Base-by-base conservation (phyloP, 192 early-diverging fungal genomes). In the Coemansia sp. region DNA sequence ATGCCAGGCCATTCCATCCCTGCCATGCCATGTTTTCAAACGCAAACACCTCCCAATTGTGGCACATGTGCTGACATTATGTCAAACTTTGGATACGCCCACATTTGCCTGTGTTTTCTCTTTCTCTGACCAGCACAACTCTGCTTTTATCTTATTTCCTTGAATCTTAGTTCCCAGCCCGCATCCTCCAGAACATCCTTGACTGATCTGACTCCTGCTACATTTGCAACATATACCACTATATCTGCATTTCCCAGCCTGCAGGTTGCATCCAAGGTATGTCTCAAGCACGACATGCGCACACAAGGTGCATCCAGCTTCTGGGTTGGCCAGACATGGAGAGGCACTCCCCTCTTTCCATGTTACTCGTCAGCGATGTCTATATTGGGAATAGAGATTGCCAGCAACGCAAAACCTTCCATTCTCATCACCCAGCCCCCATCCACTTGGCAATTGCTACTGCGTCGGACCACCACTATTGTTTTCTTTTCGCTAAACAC, bases 361-460 rank as follows among this genome's bases (percentile, higher is more conserved):
- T 46, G 42, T 46, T 46, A 46, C 42, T 60, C 9, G 65, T 56
- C 53, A 8, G 47, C 59, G 26, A 31, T 61, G 31, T 55, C 66
- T 53, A 68, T 68, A 61, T 56, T 57, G 59, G 53, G 59, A 60
- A 68, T 68, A 15, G 22, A 42, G 42, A 68, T 68, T 61, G 37
- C 66, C 66, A 50, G n/a, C 48, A 37, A 47, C 26, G 34, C 54
- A 50, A 17, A 22, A 42, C 47, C 48, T 38, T 51, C 47, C 60
- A 48, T 48, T 62, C 50, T 40, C 60, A 62, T 38, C 54, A 51
- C 55, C 48, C 48, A 58, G 22, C 56, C 60, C 58, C 60, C 60
- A 62, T 51, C 60, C 60, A 62, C 48, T 46, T 51, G 8, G 20
- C 60, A 52, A 62, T 49, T 62, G 58, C 61, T 63, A 63, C 61